A percentile compares a stretch with the other conserved stretches of the same genome.
Evolutionary conservation across 768 basidiomycete species (phyloP).

Genomic region (Gymnopilus dilepis): DNA sequence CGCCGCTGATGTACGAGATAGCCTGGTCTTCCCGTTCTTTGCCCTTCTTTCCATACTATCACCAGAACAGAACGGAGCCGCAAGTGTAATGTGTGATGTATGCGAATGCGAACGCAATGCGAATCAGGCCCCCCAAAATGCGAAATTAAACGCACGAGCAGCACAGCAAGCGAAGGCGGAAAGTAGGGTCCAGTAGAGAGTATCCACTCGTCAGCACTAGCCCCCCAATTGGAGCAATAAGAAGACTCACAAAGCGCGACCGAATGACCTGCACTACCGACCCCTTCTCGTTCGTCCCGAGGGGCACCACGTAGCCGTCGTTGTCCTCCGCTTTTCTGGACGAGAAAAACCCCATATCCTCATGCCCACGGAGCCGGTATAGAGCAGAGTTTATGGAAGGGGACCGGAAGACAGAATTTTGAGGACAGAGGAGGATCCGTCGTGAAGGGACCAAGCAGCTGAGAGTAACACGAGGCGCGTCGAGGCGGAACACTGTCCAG

Average conservation of each 20-base stretch:
- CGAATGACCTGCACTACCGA: conserved; percentile 63
- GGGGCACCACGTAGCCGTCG: conserved; percentile 37
- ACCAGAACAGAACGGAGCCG: conserved; percentile 12
- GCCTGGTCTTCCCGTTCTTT: conserved; percentile 54
- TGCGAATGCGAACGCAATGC: no score
- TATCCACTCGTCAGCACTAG: conserved; percentile 18
- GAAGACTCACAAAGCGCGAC: conserved; percentile 60
- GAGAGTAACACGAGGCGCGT: not conserved
- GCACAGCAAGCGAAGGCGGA: conserved; percentile 1
- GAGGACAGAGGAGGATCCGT: not conserved
- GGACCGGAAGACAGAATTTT: not conserved
- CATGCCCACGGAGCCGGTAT: conserved; percentile 32
- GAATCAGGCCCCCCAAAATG: conserved; percentile 8
- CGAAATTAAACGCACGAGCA: conserved; percentile 10
- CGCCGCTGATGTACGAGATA: conserved; percentile 36
- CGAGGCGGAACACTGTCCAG: not conserved
- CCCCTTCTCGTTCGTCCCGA: conserved; percentile 39
- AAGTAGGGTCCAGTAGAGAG: conserved; percentile 19
- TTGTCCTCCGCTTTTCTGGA: conserved; percentile 52
- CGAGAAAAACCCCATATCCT: conserved; percentile 59
- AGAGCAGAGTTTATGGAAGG: not conserved
- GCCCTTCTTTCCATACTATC: conserved; percentile 64
- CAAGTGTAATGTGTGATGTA: no score
- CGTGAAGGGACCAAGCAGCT: conserved; percentile 15
- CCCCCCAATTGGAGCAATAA: conserved; percentile 19